A percentile compares a stretch with the other conserved stretches of the same genome.
phyloP scores from a whole-genome alignment of 2,329 filamentous ascomycete species.

The Talaromyces sp. region DNA sequence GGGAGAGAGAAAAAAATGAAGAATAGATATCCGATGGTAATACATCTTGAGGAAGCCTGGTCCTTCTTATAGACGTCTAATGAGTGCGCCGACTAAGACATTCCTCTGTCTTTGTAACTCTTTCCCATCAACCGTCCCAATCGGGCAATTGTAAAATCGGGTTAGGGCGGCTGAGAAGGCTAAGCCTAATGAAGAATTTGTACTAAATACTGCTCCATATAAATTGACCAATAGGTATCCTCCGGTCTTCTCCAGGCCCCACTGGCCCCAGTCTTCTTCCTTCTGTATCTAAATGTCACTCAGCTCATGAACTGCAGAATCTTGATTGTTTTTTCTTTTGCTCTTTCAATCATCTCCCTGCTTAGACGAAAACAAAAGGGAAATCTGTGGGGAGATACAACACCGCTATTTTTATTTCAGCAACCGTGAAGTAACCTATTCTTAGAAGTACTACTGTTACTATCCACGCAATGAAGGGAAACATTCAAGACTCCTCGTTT shows the following conservation, averaged over 20 bases:
- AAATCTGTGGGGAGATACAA: background rate
- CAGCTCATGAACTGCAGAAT: background rate
- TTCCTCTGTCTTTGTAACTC: background rate
- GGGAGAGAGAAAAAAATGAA: background rate
- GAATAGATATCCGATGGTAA: background rate
- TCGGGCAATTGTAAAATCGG: slow-evolving; percentile 6
- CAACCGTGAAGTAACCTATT: background rate
- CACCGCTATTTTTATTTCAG: background rate
- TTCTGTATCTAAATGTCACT: background rate
- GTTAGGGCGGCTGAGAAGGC: background rate
- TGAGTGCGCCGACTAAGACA: background rate
- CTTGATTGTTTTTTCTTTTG: background rate
- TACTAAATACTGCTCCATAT: background rate
- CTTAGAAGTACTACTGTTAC: background rate
- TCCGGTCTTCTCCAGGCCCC: background rate
- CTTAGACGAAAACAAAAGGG: background rate
- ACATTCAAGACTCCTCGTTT: slow-evolving; percentile 12
- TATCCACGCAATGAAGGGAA: background rate
- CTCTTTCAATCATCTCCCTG: background rate
- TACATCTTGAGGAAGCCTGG: background rate
- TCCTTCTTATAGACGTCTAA: background rate
- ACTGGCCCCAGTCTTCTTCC: background rate
- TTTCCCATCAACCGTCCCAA: background rate
- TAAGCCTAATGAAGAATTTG: slow-evolving; percentile 5
- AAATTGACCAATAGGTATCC: background rate